These are phyloP conservation scores for Tetrahymena malaccensis DNA, from an alignment of 73 alveolate genomes.

Conservation along the genomic window DNA sequence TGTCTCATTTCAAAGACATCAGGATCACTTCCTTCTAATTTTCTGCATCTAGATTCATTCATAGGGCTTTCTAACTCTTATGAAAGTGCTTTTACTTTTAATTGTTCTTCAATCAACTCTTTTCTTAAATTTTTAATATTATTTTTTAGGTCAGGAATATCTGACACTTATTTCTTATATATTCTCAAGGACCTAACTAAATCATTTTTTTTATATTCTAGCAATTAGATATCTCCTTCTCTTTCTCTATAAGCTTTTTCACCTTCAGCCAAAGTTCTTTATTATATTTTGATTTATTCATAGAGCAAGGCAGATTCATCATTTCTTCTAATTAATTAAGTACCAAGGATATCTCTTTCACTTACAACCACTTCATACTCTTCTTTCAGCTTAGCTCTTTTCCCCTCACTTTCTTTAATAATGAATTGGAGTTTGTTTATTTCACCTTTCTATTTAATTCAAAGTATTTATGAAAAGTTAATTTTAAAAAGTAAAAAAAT, in stretches of 20 bases:
- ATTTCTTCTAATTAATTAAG: slow-evolving; percentile 94
- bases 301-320: slow-evolving; percentile 96
- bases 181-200: slow-evolving; percentile 55
- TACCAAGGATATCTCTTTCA: slow-evolving; percentile 86
- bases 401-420: slow-evolving; percentile 72
- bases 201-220: slow-evolving; percentile 66
- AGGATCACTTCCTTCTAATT: slow-evolving; percentile 92
- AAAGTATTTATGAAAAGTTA: not conserved
- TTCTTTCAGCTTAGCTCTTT: slow-evolving; percentile 63
- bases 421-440: slow-evolving; percentile 63
- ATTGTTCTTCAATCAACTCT: slow-evolving; percentile 75
- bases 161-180: slow-evolving; percentile 59
- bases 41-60: slow-evolving; percentile 85
- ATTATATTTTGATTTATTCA: slow-evolving; percentile 91
- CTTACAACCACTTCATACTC: slow-evolving; percentile 75
- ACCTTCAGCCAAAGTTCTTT: slow-evolving; percentile 77
- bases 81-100: slow-evolving; percentile 94
- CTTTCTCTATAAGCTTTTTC: slow-evolving; percentile 62
- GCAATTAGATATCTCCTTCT: slow-evolving; percentile 53
- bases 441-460: slow-evolving; percentile 37
- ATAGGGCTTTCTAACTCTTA: slow-evolving; percentile 89
- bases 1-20: slow-evolving; percentile 85
- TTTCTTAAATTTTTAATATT: slow-evolving; percentile 61
- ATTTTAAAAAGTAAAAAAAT: not conserved
- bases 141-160: slow-evolving; percentile 59